phyloP scores from a whole-genome alignment of 192 early-diverging fungal genomes.

The Rhizophagus sp. region DNA sequence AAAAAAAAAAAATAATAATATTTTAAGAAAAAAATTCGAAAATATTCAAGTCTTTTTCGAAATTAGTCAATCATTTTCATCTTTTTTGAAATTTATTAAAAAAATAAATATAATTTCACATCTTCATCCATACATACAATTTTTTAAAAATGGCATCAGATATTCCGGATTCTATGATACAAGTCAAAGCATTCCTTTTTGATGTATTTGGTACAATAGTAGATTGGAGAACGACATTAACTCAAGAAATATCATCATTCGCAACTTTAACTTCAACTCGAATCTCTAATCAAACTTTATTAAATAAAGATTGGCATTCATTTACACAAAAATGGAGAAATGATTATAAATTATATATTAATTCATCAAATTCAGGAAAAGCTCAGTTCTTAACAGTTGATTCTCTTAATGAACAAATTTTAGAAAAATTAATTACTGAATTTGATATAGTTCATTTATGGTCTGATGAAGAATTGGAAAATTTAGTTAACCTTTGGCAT shows the following conservation, averaged over 20 bases:
- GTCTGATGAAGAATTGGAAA: background rate
- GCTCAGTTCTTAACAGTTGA: background rate
- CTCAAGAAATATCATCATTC: conserved; percentile 3
- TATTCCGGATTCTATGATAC: too few species aligned
- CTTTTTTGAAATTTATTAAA: too few species aligned
- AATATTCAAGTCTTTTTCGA: too few species aligned
- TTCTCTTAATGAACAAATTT: background rate
- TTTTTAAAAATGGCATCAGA: too few species aligned
- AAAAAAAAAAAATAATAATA: too few species aligned
- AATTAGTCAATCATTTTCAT: too few species aligned
- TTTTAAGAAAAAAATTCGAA: too few species aligned
- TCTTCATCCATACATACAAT: too few species aligned
- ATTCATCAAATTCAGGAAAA: background rate
- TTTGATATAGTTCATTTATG: conserved; percentile 2
- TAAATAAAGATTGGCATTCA: background rate
- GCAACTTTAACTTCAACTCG: background rate
- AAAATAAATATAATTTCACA: too few species aligned
- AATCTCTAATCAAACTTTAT: background rate
- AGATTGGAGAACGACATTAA: background rate
- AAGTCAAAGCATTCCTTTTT: background rate
- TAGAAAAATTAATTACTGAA: background rate
- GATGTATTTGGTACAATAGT: conserved; percentile 2
- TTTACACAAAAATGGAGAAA: background rate
- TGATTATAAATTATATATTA: background rate
- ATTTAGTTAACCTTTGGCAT: background rate